Evolutionary conservation across 2,329 filamentous ascomycete species (phyloP).

Genomic region (Fusarium foetens): DNA sequence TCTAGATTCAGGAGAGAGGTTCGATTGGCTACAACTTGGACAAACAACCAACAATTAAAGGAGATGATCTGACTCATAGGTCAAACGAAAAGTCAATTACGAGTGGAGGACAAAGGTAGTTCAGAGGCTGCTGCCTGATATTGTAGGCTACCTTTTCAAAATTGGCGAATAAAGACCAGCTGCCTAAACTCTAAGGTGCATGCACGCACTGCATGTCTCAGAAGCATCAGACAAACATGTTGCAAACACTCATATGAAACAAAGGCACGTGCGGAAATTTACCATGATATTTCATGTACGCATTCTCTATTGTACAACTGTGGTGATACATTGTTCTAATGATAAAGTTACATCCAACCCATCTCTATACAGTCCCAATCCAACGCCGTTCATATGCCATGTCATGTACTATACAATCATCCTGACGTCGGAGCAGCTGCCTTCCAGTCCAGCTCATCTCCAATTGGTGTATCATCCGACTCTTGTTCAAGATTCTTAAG

Average conservation of each 20-base stretch:
- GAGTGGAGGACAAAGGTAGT: neutral
- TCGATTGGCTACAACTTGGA: neutral
- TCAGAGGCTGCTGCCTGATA: neutral
- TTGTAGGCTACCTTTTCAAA: neutral
- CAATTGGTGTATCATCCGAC: slow-evolving; percentile 27
- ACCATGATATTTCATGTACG: neutral
- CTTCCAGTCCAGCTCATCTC: slow-evolving; percentile 23
- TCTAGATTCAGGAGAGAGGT: neutral
- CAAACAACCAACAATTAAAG: neutral
- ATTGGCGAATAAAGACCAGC: neutral
- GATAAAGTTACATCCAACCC: slow-evolving; percentile 26
- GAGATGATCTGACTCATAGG: neutral
- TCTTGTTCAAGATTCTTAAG: slow-evolving; percentile 30
- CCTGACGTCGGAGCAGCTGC: neutral
- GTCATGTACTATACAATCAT: slow-evolving; percentile 20
- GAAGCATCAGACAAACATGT: neutral
- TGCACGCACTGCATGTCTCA: neutral
- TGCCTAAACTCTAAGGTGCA: neutral
- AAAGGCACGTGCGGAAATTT: slow-evolving; percentile 1
- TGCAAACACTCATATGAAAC: neutral
- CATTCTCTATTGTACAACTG: slow-evolving; percentile 16
- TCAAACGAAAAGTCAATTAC: neutral
- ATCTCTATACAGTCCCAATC: neutral
- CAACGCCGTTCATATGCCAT: neutral
- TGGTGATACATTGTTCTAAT: slow-evolving; percentile 31